Evolutionary conservation across 1,284 basidiomycete genomes (phyloP), one percentile per base, ranked within the genome.

Genomic region (Chondrostereum purpureum): DNA sequence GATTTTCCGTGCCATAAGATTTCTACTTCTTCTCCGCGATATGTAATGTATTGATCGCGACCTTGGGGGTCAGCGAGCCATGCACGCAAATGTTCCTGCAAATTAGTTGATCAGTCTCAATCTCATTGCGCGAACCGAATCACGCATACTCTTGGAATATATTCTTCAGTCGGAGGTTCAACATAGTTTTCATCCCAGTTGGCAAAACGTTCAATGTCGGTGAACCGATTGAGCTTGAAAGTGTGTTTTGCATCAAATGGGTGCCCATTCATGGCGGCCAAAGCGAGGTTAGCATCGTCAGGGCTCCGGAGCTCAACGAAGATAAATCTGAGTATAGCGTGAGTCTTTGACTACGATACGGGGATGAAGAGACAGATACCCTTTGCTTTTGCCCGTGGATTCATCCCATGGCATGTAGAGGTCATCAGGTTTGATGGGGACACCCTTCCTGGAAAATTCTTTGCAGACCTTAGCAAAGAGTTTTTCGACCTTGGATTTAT

Each of bases 1-100:
- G 87, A 85, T 58, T 92, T 91, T 50, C 90, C 90, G 61, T 97
- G 92, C 95, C 94, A 99, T 55, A 83, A 77, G 53, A 99, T 83
- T 56, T 87, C 79, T 48, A 97, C 92, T 52, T 95, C 89, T 59
- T 95, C 88, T 47, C 88, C 90, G 43, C 89, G 83, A 68, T 96
- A 96, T 42, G 92, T 94, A 49, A 92, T 83, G 69, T 94, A 93
- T 66, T 99, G 96, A 65, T 99, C 96, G 50, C 96, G 88, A 19
- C 93, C 92, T 62, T 86, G 80, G 27, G 81, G 72, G 67, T 99
- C 96, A 22, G 85, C 88, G 48, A 99, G 78, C 95, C 95, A 99
- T 46, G 89, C 88, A 49, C 92, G 83, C 47, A 97, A 77, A 69
- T 99, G 94, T 64, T 98, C 94, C 88, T 95, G 56, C 13, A 38